Evolutionary conservation across 164 flowering plant species (phyloP), one percentile per base, ranked within the genome.

Genomic region (Paratinospora sagittata): DNA sequence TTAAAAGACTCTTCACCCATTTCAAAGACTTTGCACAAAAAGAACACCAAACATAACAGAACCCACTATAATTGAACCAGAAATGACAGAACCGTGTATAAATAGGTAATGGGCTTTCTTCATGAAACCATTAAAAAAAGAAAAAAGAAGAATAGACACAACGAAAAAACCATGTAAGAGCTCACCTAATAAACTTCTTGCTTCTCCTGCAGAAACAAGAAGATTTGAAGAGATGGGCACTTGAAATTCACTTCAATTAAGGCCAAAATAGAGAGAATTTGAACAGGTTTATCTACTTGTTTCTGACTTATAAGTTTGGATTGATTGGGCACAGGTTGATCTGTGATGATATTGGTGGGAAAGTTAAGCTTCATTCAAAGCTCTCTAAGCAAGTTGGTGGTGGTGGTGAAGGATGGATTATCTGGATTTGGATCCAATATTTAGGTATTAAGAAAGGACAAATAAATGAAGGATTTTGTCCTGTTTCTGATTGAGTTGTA

Each of bases 171-270:
- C 5, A 23, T 19, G 27, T 17, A 10, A 33, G 7, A 16, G 23
- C 76, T 62, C 36, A 66, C 75, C 75, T 72, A 52, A 52, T 52
- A 2, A 19, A 10, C n/a, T 72, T 27, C 67, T 16, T 36, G 43
- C 17, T 33, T 21, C 13, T 65, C 49, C 66, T 36, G 63, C 63
- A 62, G 34, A 69, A 70, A 74, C 66, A 55, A 52, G 33, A 65
- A 33, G 77, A 39, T 70, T 70, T 57, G 57, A 27, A 74, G 55
- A 64, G 41, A 57, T 37, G 64, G 77, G 73, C 41, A 19, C 10
- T 45, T 45, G 58, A 11, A 2, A 24, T 34, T 55, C 45, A 0
- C 33, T 47, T 65, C 37, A 43, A 67, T 65, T 65, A 30, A 43
- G 57, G 19, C n/a, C 8, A 34, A 37, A 24, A 34, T n/a, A 8